Evolutionary conservation across 108 stramenopile species (phyloP).

Genomic region (Schizochytrium sp.): DNA sequence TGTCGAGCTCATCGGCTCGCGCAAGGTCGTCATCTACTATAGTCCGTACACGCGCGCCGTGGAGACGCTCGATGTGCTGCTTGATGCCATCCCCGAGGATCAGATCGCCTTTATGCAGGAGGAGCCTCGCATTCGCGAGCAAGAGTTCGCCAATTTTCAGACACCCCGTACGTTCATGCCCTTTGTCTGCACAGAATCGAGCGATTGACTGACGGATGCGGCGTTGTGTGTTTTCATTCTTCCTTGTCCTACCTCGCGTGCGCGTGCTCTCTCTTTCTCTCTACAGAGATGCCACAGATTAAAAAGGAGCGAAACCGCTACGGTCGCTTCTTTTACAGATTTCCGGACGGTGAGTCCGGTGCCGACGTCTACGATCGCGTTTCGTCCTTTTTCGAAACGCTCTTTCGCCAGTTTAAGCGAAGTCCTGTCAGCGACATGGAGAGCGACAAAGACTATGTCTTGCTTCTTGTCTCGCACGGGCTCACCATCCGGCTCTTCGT

Average conservation of each 20-base stretch:
- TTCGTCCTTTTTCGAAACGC: slow-evolving; percentile 57
- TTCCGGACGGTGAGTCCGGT: slow-evolving; percentile 51
- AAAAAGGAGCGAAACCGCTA: slow-evolving; percentile 49
- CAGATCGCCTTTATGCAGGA: slow-evolving; percentile 48
- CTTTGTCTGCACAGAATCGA: not conserved
- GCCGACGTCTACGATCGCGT: slow-evolving; percentile 52
- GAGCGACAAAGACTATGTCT: not conserved
- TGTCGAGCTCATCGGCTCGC: not conserved
- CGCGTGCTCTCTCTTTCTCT: not conserved
- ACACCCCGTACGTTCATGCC: slow-evolving; percentile 30
- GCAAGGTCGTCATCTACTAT: not conserved
- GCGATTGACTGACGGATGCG: not conserved
- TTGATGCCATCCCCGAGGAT: not conserved
- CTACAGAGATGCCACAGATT: slow-evolving; percentile 40
- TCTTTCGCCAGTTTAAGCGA: slow-evolving; percentile 55
- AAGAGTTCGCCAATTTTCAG: slow-evolving; percentile 73
- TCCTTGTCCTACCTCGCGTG: not conserved
- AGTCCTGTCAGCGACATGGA: not conserved
- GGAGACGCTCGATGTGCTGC: not conserved
- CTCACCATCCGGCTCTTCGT: not conserved
- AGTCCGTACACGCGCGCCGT: not conserved
- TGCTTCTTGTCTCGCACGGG: slow-evolving; percentile 1
- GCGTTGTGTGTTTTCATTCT: too few relatives aligned
- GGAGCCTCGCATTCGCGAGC: slow-evolving; percentile 66
- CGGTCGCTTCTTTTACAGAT: slow-evolving; percentile 54